A percentile compares a stretch with the other conserved stretches of the same genome.
Conservation (phyloP, 169 alveolate species). For the Plasmodium inui region DNA sequence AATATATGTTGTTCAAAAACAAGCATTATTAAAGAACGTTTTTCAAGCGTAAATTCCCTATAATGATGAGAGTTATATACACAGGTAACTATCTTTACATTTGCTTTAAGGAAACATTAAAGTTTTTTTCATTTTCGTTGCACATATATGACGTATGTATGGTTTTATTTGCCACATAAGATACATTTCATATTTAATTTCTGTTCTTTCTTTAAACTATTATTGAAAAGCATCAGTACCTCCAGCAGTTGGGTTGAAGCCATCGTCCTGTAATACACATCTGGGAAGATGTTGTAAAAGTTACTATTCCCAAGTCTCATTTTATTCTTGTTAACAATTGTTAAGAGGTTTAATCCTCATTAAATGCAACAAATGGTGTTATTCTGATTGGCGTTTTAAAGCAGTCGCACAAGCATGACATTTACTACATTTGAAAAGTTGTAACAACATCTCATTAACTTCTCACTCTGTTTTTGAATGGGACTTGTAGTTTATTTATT, state of each 20-base stretch:
- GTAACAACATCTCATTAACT: background rate
- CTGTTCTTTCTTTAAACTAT: background rate
- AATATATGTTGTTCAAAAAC: background rate
- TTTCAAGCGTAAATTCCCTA: background rate
- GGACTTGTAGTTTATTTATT: background rate
- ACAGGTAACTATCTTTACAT: background rate
- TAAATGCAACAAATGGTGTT: background rate
- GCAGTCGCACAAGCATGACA: background rate
- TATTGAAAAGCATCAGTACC: background rate
- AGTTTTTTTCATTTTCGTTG: background rate
- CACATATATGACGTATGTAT: background rate
- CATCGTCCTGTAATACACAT: background rate
- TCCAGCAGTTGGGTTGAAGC: background rate
- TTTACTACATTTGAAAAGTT: background rate
- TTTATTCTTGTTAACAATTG: background rate
- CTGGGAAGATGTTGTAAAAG: background rate
- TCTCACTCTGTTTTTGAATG: background rate
- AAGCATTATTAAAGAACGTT: background rate
- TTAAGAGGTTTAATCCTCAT: background rate
- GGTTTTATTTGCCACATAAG: background rate
- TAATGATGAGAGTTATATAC: background rate
- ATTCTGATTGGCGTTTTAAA: background rate
- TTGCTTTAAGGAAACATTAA: background rate
- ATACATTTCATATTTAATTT: background rate
- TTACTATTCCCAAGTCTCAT: background rate